A percentile compares a stretch with the other conserved stretches of the same genome.
phyloP scores from a whole-genome alignment of 345 rosid genomes.

The Jatropha curcas region DNA sequence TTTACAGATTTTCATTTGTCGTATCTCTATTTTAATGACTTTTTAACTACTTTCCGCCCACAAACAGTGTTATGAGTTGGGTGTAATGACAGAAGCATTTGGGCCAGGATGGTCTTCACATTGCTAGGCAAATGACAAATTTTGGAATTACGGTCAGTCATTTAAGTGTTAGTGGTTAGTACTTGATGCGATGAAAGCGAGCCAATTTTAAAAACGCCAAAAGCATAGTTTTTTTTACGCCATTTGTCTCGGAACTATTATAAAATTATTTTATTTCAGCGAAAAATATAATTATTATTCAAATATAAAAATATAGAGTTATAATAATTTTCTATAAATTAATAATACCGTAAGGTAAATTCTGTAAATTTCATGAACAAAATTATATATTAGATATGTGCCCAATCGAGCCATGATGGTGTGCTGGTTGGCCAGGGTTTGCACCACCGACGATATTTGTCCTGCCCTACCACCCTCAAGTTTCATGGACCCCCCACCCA shows the following conservation, averaged over 20 bases:
- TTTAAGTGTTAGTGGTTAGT: background rate
- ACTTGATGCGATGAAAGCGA: too few species aligned
- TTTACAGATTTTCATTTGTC: background rate
- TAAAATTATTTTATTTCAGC: too few species aligned
- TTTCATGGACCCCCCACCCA: slow-evolving; percentile 18
- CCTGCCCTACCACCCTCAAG: slow-evolving; percentile 23
- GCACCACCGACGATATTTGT: slow-evolving; percentile 33
- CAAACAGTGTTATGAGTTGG: background rate
- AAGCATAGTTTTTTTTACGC: too few species aligned
- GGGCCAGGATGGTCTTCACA: slow-evolving; percentile 40
- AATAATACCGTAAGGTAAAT: too few species aligned
- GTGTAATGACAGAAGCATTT: slow-evolving; percentile 12
- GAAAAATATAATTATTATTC: too few species aligned
- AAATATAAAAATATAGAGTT: too few species aligned
- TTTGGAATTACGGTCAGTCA: background rate
- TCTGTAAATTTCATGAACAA: too few species aligned
- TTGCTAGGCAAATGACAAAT: slow-evolving; percentile 21
- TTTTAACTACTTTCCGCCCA: background rate
- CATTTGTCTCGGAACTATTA: too few species aligned
- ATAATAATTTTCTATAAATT: too few species aligned
- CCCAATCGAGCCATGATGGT: slow-evolving; percentile 18
- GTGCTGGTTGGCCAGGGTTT: slow-evolving; percentile 43
- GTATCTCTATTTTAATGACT: background rate
- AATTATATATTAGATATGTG: background rate
- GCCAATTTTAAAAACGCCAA: too few species aligned